phyloP scores from a whole-genome alignment of 2,329 filamentous ascomycete species.

The Pezicula rhizophila region DNA sequence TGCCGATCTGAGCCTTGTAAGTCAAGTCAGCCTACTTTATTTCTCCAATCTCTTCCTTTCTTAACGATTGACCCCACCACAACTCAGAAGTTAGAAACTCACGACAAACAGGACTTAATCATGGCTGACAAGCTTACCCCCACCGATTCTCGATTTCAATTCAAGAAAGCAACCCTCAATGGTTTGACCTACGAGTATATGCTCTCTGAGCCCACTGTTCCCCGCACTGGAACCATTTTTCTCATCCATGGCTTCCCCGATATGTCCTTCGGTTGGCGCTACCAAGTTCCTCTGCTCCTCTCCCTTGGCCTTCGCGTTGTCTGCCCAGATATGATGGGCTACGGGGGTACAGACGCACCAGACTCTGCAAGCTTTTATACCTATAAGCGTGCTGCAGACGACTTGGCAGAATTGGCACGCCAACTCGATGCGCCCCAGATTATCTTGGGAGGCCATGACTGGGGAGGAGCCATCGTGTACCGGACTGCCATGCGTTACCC shows the following conservation, averaged over 20 bases:
- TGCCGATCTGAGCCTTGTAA: too few relatives aligned
- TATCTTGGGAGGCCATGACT: constrained; percentile 87
- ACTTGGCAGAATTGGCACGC: constrained; percentile 68
- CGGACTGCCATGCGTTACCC: constrained; percentile 70
- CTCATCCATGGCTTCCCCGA: constrained; percentile 68
- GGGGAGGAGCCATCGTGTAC: constrained; percentile 77
- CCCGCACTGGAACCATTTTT: constrained; percentile 43
- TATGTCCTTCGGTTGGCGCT: constrained; percentile 77
- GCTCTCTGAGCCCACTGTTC: constrained; percentile 42
- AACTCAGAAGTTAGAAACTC: constrained; percentile 2
- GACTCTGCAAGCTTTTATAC: constrained; percentile 57
- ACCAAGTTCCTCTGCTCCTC: constrained; percentile 74
- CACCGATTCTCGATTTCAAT: constrained; percentile 60
- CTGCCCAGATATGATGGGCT: constrained; percentile 81
- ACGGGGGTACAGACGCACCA: constrained; percentile 69
- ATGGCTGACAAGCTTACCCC: constrained; percentile 56
- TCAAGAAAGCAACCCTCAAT: constrained; percentile 57
- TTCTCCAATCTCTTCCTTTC: too few relatives aligned
- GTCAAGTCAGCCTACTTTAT: too few relatives aligned
- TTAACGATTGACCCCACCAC: too few relatives aligned
- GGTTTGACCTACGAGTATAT: constrained; percentile 67
- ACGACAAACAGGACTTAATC: constrained; percentile 30
- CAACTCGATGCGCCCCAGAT: constrained; percentile 45
- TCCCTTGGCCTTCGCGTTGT: constrained; percentile 72
- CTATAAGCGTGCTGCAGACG: constrained; percentile 65